Conservation (phyloP, 805 yeast genomes). For the Diddensiella caesifluorescens region DNA sequence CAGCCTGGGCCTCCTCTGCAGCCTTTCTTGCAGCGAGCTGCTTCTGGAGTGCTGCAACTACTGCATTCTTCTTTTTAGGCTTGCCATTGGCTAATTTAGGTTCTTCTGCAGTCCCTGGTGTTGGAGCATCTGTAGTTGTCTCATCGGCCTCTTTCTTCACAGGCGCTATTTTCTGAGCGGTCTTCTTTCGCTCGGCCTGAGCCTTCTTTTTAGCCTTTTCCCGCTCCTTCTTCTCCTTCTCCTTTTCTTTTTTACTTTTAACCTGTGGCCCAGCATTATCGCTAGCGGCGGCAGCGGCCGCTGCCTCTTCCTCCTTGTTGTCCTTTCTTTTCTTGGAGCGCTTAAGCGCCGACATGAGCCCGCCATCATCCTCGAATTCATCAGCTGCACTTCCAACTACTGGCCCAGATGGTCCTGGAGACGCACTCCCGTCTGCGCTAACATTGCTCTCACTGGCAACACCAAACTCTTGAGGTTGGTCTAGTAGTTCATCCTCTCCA, state of each 20-base stretch:
- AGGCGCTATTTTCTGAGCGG: conserved; percentile 46
- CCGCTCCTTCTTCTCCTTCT: conserved; percentile 72
- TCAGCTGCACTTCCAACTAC: conserved; percentile 30
- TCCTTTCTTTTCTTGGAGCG: conserved; percentile 73
- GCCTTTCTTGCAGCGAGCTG: conserved; percentile 87
- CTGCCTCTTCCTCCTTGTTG: conserved; percentile 52
- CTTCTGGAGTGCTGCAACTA: conserved; percentile 82
- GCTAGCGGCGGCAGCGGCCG: conserved; percentile 26
- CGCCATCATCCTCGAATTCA: conserved; percentile 35
- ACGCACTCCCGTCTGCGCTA: conserved; percentile 31
- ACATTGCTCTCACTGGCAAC: conserved; percentile 31
- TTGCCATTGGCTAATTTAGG: conserved; percentile 43
- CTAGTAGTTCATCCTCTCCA: conserved; percentile 55
- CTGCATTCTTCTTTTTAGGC: conserved; percentile 81
- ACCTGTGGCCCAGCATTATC: conserved; percentile 57
- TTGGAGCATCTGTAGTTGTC: conserved; percentile 33
- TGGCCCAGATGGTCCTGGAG: conserved; percentile 27
- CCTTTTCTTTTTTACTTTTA: conserved; percentile 91
- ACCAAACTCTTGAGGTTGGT: conserved; percentile 49
- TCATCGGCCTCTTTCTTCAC: conserved; percentile 40
- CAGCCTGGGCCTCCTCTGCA: conserved; percentile 76
- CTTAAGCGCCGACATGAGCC: conserved; percentile 76
- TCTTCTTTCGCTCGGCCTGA: conserved; percentile 79
- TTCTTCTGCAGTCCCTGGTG: conserved; percentile 34
- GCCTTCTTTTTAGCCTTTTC: conserved; percentile 84